A percentile compares a stretch with the other conserved stretches of the same genome.
These are phyloP conservation scores for Mucor indicus DNA, from an alignment of 371 early-diverging fungal genomes.

Conservation along the genomic window DNA sequence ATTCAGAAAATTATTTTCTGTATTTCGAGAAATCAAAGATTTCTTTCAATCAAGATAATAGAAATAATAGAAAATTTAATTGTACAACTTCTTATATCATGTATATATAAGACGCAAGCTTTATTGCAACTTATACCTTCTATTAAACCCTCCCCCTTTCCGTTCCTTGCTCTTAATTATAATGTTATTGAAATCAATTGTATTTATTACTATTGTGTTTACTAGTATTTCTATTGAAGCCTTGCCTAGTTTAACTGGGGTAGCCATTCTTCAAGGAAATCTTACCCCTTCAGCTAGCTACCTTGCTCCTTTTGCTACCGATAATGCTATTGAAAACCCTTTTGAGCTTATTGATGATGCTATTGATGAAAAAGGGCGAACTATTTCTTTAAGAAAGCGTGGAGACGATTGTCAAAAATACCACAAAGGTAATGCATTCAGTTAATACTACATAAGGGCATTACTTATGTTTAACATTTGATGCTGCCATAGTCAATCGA, in stretches of 20 bases:
- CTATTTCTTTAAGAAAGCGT: constrained; percentile 15
- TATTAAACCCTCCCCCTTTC: too few species aligned
- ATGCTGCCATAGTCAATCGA: constrained; percentile 15
- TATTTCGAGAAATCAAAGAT: too few species aligned
- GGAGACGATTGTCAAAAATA: constrained; percentile 23
- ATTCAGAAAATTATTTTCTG: too few species aligned
- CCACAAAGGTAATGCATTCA: constrained; percentile 16
- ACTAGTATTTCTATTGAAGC: constrained; percentile 2
- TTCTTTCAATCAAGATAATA: too few species aligned
- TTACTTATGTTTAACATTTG: not conserved
- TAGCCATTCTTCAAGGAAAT: constrained; percentile 7
- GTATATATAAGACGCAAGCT: too few species aligned
- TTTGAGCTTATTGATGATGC: constrained; percentile 30
- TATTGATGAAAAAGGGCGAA: constrained; percentile 8
- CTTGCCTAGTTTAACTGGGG: not conserved
- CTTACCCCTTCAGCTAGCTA: constrained; percentile 11
- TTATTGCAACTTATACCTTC: too few species aligned
- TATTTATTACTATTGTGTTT: constrained; percentile 5
- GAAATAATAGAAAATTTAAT: too few species aligned
- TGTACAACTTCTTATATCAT: too few species aligned
- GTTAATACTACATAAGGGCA: not conserved
- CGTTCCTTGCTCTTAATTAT: too few species aligned
- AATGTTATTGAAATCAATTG: constrained; percentile 1
- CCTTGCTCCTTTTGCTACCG: constrained; percentile 25
- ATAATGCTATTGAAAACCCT: constrained; percentile 22